Evolutionary conservation across 139 green algal genomes (phyloP), one percentile per base, ranked within the genome.

Genomic region (Nannochloris sp.): DNA sequence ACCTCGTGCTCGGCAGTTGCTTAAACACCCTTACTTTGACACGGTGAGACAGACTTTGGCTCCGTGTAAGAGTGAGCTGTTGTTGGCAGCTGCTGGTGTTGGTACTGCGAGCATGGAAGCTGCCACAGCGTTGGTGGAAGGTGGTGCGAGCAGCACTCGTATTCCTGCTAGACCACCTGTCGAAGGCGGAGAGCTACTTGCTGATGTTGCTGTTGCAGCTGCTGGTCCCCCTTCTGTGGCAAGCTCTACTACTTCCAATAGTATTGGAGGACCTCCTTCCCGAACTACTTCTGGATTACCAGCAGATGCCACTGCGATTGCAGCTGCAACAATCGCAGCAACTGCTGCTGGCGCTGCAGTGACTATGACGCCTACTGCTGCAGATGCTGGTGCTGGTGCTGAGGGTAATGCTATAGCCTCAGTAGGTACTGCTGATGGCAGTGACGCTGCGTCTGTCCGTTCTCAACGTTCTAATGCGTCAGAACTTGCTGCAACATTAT

Each of bases 1-100:
- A 1, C 89, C 89, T 6, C 85, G 85, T 24, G 82, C 91, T 4
- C 75, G 86, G 13, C 77, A 95, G 75, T 84, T 99, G 44, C 81
- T 98, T 25, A 94, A 95, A 73, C 81, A 96, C 74, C 73, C 76
- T 6, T 98, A 96, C 72, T 95, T 99, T 53, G 76, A 90, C 42
- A 76, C 61, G 39, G 82, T 95, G 39, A 78, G 85, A 7, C 27
- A n/a, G 10, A 25, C 6, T 19, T 8, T 48, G 47, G 6, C 37
- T 42, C 27, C 27, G 13, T 37, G 25, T 35, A 70, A 58, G 47
- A 70, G 63, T 24, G 44, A 70, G 51, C 24, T 70, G 24, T 8
- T 33, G 9, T 39, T 70, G 63, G 35, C 44, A 29, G 59, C 14
- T 32, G 7, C 33, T 0, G 39, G 29, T 60, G 42, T 19, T 19